These are phyloP conservation scores for Aspergillus candidus DNA, from an alignment of 2,329 filamentous ascomycete species.

Conservation along the genomic window DNA sequence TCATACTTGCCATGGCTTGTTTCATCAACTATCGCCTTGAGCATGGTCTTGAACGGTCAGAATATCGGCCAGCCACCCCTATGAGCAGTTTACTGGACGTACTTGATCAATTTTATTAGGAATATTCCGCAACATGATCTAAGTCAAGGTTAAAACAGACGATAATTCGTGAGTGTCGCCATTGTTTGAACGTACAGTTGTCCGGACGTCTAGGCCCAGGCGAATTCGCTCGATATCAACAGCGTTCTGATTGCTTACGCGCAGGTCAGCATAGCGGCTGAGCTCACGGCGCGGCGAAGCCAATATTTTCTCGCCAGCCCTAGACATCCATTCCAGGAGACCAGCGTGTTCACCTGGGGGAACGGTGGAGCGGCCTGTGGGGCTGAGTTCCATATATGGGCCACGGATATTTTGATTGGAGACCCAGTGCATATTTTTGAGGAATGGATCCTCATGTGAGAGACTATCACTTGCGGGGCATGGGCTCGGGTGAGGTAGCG, in stretches of 20 bases:
- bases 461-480: constrained; percentile 13
- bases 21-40: constrained; percentile 74
- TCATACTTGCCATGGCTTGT: constrained; percentile 79
- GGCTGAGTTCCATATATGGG: constrained; percentile 30
- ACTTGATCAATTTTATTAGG: constrained; percentile 76
- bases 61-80: not conserved
- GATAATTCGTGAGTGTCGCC: too few species aligned
- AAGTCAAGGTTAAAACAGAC: too few species aligned
- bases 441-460: constrained; percentile 13
- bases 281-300: constrained; percentile 25
- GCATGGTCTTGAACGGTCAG: constrained; percentile 48
- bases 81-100: constrained; percentile 14
- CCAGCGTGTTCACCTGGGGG: constrained; percentile 30
- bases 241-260: constrained; percentile 37
- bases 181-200: constrained; percentile 53
- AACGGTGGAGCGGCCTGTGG: constrained; percentile 37
- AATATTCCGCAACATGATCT: constrained; percentile 94
- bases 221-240: constrained; percentile 42
- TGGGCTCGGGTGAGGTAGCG: constrained; percentile 8
- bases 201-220: constrained; percentile 64
- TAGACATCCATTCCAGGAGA: constrained; percentile 28
- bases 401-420: constrained; percentile 11
- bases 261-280: constrained; percentile 22
- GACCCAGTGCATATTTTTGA: constrained; percentile 11
- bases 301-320: constrained; percentile 23